Conservation (phyloP, 208 protist species). For the Angomonas ambiguus region DNA sequence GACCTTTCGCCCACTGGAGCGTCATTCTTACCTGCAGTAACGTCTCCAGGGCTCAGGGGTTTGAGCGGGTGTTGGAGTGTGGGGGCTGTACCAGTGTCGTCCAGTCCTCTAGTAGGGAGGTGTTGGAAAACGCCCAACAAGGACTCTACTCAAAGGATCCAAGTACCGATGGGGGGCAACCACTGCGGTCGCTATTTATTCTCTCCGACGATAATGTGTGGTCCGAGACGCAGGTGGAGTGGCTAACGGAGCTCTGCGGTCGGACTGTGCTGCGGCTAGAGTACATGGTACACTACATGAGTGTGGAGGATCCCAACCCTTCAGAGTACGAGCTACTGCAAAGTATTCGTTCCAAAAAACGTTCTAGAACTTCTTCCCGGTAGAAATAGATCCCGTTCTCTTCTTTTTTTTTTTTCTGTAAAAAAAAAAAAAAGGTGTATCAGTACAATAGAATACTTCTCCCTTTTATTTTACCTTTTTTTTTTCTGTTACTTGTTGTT, state of each 20-base stretch:
- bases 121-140: slow-evolving; percentile 12
- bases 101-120: slow-evolving; percentile 15
- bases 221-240: slow-evolving; percentile 30
- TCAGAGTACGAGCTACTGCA: slow-evolving; percentile 22
- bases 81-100: slow-evolving; percentile 37
- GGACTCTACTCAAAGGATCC: not conserved
- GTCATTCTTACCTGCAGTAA: slow-evolving; percentile 46
- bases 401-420: not conserved
- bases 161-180: no score
- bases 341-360: slow-evolving; percentile 17
- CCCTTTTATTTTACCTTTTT: not conserved
- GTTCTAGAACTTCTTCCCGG: slow-evolving; percentile 2
- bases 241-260: slow-evolving; percentile 12
- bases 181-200: slow-evolving; percentile 27
- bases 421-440: no score
- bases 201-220: slow-evolving; percentile 58
- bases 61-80: slow-evolving; percentile 42
- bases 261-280: slow-evolving; percentile 42
- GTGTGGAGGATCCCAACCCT: slow-evolving; percentile 21
- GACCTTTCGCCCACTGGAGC: slow-evolving; percentile 44
- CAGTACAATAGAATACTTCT: not conserved
- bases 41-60: slow-evolving; percentile 25
- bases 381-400: not conserved
- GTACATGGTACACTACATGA: slow-evolving; percentile 65
- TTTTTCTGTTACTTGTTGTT: slow-evolving; percentile 11